phyloP scores from a whole-genome alignment of 345 rosid species.

The Iberis pinnata region DNA sequence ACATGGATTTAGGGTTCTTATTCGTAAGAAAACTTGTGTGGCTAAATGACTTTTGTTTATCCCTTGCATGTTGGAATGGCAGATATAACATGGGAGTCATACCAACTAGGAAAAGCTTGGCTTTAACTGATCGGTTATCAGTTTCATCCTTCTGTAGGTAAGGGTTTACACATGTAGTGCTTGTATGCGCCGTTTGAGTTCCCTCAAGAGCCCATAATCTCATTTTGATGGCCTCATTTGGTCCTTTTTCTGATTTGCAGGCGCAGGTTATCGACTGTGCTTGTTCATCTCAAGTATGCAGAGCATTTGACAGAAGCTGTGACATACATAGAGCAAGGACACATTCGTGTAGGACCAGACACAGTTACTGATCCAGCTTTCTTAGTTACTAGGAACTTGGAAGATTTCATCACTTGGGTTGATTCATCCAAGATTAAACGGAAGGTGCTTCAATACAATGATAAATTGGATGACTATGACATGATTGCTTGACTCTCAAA shows the following conservation, averaged over 20 bases:
- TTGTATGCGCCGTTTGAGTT: background rate
- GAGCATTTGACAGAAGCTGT: slow-evolving; percentile 84
- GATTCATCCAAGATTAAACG: slow-evolving; percentile 89
- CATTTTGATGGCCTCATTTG: background rate
- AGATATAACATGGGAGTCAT: slow-evolving; percentile 93
- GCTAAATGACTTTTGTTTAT: background rate
- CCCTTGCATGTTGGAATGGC: slow-evolving; percentile 26
- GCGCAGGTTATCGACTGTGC: slow-evolving; percentile 65
- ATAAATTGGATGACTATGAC: slow-evolving; percentile 78
- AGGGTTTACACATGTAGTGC: background rate
- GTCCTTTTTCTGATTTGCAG: slow-evolving; percentile 33
- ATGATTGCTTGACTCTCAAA: slow-evolving; percentile 43
- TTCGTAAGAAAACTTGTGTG: too few relatives aligned
- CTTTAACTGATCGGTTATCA: slow-evolving; percentile 60
- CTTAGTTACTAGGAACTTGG: slow-evolving; percentile 86
- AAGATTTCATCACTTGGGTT: slow-evolving; percentile 91
- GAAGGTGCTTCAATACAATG: slow-evolving; percentile 80
- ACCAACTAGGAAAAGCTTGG: slow-evolving; percentile 82
- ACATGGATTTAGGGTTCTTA: too few relatives aligned
- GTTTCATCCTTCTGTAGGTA: slow-evolving; percentile 87
- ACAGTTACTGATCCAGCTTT: slow-evolving; percentile 82
- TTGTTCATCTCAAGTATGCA: slow-evolving; percentile 66
- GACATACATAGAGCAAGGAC: slow-evolving; percentile 93
- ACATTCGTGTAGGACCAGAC: slow-evolving; percentile 87
- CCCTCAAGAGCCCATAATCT: background rate